Base-by-base conservation (phyloP, 768 basidiomycete species). In the Phanerochaete sordida region DNA sequence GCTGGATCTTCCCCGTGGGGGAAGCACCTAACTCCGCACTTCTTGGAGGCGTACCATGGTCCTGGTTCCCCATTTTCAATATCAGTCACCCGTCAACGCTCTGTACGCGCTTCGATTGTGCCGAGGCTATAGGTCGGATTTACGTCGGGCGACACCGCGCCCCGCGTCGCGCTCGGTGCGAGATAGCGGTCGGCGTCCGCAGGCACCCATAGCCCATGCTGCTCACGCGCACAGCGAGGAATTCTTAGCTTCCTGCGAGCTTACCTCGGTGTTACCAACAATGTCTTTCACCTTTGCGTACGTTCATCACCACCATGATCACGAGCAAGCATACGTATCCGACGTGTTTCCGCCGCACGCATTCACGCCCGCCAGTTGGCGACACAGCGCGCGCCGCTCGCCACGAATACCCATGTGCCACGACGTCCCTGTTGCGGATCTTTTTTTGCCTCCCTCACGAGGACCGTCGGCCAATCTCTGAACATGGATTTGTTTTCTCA, bases 311-410 rank as follows among this genome's bases (percentile, higher is more conserved):
- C 4, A 44, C 30, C 26, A 6, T 60, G 66, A 65, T 69, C 68
- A 69, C 66, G 68, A 65, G 68, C 65, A 30, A 44, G 12, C 23
- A 7, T 11, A 46, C 49, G 48, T 24, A 35, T 65, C 68, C 68
- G 68, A 69, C 59, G 60, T 65, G 58, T 64, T 63, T 59, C 68
- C 68, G 68, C 59, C 27, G 47, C 64, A 50, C 11, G 31, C 37
- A 56, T 31, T 28, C 21, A 24, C 30, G 9, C 27, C 19, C 26
- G 43, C 4, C 21, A 12, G 28, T 39, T 26, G 13, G 13, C 28
- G 26, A 13, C 31, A 13, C 21, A 56, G 33, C 30, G 53, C 54
- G 45, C 46, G 31, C 19, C 35, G 35, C 28, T 27, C 13, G 13
- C 46, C 54, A 30, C 16, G 19, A 50, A 28, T 44, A 50, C 21